phyloP scores from a whole-genome alignment of 2,329 filamentous ascomycete genomes.

The Xylaria arbuscula region DNA sequence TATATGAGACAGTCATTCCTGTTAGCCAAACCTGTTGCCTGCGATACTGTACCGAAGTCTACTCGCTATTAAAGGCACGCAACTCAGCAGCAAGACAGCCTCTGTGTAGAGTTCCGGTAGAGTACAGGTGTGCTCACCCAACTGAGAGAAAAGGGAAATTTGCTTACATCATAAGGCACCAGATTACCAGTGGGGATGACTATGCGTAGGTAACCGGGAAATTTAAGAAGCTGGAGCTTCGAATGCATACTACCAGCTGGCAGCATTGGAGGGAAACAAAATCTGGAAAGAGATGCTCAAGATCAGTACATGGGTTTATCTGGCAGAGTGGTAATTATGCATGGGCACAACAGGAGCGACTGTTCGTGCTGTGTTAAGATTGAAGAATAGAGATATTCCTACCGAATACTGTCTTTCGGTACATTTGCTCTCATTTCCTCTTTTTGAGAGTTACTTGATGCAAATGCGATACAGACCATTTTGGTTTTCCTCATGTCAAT shows the following conservation, averaged over 20 bases:
- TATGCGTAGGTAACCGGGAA: slow-evolving; percentile 76
- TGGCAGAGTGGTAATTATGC: not conserved
- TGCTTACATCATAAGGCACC: slow-evolving; percentile 72
- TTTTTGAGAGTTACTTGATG: slow-evolving; percentile 63
- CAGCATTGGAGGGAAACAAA: slow-evolving; percentile 86
- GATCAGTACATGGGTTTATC: not conserved
- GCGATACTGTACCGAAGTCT: not conserved
- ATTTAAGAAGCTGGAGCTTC: slow-evolving; percentile 91
- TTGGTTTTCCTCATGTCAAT: slow-evolving; percentile 70
- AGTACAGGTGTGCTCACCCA: not conserved
- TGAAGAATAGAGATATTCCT: not conserved
- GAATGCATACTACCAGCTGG: slow-evolving; percentile 87
- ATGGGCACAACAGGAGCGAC: not conserved
- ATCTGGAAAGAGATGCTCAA: slow-evolving; percentile 50
- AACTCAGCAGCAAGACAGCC: not conserved
- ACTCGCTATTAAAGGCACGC: not conserved
- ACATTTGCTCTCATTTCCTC: slow-evolving; percentile 61
- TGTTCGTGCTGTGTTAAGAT: not conserved
- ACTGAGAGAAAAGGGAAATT: not conserved
- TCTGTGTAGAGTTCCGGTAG: not conserved
- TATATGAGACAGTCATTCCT: slow-evolving; percentile 20
- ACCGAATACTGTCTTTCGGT: slow-evolving; percentile 63
- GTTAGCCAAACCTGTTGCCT: not conserved
- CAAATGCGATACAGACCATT: slow-evolving; percentile 70
- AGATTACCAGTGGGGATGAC: slow-evolving; percentile 91